Evolutionary conservation across 176 grass and related monocot genomes (phyloP), one percentile per base, ranked within the genome.

Genomic region (Aegilops bicornis): DNA sequence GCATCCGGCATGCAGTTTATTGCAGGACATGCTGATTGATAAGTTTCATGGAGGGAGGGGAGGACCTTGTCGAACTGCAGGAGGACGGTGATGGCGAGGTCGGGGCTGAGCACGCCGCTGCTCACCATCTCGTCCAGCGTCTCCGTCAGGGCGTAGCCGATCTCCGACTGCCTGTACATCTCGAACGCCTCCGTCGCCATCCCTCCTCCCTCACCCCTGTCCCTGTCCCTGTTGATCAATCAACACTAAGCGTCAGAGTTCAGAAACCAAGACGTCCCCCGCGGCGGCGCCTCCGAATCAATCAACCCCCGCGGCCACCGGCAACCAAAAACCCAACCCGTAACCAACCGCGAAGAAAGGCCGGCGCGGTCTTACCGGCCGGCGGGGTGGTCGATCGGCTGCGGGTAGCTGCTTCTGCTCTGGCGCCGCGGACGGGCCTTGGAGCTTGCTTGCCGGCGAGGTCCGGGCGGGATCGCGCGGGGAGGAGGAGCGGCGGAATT

Each of bases 41-140:
- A 52, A 48, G 10, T 24, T 52, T 37, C 5, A 6, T 37, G 36
- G 4, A 37, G 36, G 30, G 3, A 31, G 48, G 48, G 16, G 20
- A 40, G 60, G 56, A 98, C 96, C 96, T 95, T 89, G 86, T 98
- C 96, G 59, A 98, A 98, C 79, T 94, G 93, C 78, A 96, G 82
- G 17, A 95, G 91, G 66, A 98, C 96, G 77, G 94, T 86, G 25
- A 95, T 91, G 45, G 96, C 96, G 59, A 98, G 90, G 84, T 95
- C 90, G 30, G 93, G 96, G 69, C 60, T 87, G 63, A 98, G 65
- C 1, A 69, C 84, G 10, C 90, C 91, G 82, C 48, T 91, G 35
- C 86, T 84, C 22, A 98, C 96, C 84, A 98, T 93, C 13, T 98
- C 90, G 82, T 94, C 96, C 81, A 98, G 69, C 61, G 93, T 86